phyloP scores from a whole-genome alignment of 345 rosid genomes.

The Noccaea caerulescens region DNA sequence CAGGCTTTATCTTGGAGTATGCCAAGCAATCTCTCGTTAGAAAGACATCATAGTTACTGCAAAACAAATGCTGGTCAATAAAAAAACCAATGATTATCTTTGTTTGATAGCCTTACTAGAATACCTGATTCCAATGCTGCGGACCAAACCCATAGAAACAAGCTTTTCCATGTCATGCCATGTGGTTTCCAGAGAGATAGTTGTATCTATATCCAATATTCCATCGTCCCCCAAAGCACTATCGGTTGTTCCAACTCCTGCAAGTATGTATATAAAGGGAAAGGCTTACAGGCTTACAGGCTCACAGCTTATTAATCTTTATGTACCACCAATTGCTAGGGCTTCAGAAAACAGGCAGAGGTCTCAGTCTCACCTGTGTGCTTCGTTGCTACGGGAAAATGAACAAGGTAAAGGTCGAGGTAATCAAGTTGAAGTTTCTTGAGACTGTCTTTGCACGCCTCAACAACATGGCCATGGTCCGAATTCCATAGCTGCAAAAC shows the following conservation, averaged over 20 bases:
- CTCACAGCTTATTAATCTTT: not conserved
- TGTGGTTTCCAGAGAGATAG: slow-evolving; percentile 76
- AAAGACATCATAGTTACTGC: slow-evolving; percentile 90
- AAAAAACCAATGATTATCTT: not conserved
- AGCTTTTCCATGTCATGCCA: slow-evolving; percentile 95
- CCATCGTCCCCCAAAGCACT: slow-evolving; percentile 82
- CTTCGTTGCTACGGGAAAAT: slow-evolving; percentile 79
- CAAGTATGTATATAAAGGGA: slow-evolving; percentile 12
- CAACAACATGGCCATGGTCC: slow-evolving; percentile 87
- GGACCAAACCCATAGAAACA: slow-evolving; percentile 79
- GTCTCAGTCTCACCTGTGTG: slow-evolving; percentile 74
- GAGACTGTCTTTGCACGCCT: slow-evolving; percentile 87
- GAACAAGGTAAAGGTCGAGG: slow-evolving; percentile 85
- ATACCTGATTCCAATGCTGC: slow-evolving; percentile 68
- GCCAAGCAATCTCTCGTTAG: slow-evolving; percentile 90
- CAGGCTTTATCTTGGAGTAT: slow-evolving; percentile 90
- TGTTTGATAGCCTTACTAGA: not conserved
- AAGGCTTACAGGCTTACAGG: not conserved
- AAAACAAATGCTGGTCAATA: not conserved
- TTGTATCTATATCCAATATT: slow-evolving; percentile 78
- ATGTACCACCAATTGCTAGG: too few species aligned
- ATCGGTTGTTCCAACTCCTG: slow-evolving; percentile 75
- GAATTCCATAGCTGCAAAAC: slow-evolving; percentile 86
- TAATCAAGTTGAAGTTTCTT: slow-evolving; percentile 88
- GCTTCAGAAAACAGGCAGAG: not conserved